Conservation (phyloP, 225 moss, liverwort and hornwort species). For the Marchantia polymorpha region DNA sequence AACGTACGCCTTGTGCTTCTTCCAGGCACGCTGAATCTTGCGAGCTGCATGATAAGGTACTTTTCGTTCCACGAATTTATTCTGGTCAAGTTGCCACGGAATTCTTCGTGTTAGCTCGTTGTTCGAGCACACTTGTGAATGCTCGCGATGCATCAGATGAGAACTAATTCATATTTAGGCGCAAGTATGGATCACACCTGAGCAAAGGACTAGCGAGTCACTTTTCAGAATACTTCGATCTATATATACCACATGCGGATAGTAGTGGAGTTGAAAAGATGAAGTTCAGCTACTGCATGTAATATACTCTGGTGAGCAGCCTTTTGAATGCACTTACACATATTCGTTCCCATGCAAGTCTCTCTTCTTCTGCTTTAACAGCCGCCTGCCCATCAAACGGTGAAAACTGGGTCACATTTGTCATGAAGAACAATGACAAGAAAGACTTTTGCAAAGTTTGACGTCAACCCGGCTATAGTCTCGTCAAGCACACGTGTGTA, state of each 20-base stretch:
- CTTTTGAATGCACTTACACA: constrained; percentile 28
- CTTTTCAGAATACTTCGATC: neutral
- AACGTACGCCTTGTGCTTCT: constrained; percentile 24
- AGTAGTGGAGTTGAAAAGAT: neutral
- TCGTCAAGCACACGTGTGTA: neutral
- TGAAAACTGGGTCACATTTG: neutral
- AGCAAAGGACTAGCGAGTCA: neutral
- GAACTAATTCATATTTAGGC: neutral
- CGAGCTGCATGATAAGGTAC: constrained; percentile 35
- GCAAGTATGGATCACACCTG: neutral
- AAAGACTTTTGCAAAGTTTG: neutral
- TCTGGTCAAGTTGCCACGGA: constrained; percentile 19
- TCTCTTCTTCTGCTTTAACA: constrained; percentile 33
- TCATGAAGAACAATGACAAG: neutral
- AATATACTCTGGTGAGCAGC: neutral
- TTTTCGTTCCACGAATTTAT: constrained; percentile 33
- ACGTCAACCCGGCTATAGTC: neutral
- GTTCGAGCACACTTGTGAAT: neutral
- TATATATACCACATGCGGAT: neutral
- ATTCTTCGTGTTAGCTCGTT: neutral
- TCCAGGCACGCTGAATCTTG: constrained; percentile 42
- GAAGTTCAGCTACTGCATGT: neutral
- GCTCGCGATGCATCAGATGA: neutral
- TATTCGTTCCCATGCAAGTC: constrained; percentile 37
- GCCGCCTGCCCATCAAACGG: constrained; percentile 24